Conservation (phyloP, 208 protist genomes). For the Acanthamoeba healyi region DNA sequence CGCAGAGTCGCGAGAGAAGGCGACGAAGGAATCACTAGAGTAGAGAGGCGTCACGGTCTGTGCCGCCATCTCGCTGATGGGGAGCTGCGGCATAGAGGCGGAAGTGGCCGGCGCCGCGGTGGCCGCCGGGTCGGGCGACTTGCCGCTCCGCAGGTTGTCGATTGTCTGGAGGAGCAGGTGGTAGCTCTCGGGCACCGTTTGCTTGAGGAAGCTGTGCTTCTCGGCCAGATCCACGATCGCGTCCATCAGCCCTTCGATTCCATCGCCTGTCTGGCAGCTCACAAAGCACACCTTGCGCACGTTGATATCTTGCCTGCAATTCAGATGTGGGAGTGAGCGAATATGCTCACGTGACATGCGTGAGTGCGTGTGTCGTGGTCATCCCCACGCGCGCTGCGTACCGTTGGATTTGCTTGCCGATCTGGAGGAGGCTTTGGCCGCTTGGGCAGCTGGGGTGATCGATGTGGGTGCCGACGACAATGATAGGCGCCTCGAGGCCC, state of each 20-base stretch:
- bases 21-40: not conserved
- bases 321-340: too few species aligned
- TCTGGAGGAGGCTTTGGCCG: not conserved
- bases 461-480: constrained; percentile 50
- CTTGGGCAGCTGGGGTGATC: constrained; percentile 31
- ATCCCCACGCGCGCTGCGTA: not conserved
- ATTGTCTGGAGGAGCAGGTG: constrained; percentile 47
- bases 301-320: constrained; percentile 29
- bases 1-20: not conserved
- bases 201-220: constrained; percentile 68
- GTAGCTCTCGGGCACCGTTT: constrained; percentile 57
- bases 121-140: not conserved
- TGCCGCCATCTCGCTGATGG: not conserved
- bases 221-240: constrained; percentile 41
- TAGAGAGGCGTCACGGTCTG: not conserved
- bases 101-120: not conserved
- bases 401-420: constrained; percentile 16
- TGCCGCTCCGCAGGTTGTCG: constrained; percentile 47
- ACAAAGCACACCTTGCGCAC: constrained; percentile 42
- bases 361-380: not conserved
- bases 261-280: constrained; percentile 51
- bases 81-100: not conserved
- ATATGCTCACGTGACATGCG: not conserved
- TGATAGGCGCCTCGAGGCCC: constrained; percentile 42
- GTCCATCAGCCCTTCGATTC: constrained; percentile 49